phyloP scores from a whole-genome alignment of 2,329 filamentous ascomycete genomes.

The Sphaceloma murrayae region DNA sequence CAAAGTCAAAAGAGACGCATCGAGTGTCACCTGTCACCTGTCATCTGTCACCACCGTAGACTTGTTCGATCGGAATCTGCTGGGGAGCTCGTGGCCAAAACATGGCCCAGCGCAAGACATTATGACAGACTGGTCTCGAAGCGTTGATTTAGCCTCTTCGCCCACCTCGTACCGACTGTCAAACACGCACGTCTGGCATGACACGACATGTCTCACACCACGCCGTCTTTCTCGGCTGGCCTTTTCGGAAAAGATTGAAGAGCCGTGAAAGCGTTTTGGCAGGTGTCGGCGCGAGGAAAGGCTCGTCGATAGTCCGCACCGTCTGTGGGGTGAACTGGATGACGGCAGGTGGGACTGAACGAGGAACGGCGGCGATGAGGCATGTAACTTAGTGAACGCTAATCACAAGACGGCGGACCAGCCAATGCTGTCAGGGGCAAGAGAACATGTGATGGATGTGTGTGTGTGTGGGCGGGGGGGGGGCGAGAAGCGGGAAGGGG shows the following conservation, averaged over 20 bases:
- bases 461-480: too few relatives aligned
- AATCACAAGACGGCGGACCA: too few relatives aligned
- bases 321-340: neutral
- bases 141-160: neutral
- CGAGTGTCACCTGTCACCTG: neutral
- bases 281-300: neutral
- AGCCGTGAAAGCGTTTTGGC: conserved; percentile 1
- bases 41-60: neutral
- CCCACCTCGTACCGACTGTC: conserved; percentile 1
- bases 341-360: neutral
- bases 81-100: neutral
- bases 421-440: too few relatives aligned
- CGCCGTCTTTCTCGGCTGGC: too few relatives aligned
- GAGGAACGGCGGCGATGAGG: too few relatives aligned
- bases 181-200: conserved; percentile 6
- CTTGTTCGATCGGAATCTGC: neutral
- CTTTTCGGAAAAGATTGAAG: conserved; percentile 2
- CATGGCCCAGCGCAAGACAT: conserved; percentile 12
- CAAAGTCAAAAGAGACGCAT: neutral
- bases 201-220: conserved; percentile 8
- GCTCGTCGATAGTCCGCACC: conserved; percentile 3
- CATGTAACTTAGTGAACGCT: too few relatives aligned
- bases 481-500: too few relatives aligned
- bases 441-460: too few relatives aligned
- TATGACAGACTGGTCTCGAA: conserved; percentile 9